These are phyloP conservation scores for Phaeosphaeria sp. DNA, from an alignment of 2,329 filamentous ascomycete species.

Conservation along the genomic window DNA sequence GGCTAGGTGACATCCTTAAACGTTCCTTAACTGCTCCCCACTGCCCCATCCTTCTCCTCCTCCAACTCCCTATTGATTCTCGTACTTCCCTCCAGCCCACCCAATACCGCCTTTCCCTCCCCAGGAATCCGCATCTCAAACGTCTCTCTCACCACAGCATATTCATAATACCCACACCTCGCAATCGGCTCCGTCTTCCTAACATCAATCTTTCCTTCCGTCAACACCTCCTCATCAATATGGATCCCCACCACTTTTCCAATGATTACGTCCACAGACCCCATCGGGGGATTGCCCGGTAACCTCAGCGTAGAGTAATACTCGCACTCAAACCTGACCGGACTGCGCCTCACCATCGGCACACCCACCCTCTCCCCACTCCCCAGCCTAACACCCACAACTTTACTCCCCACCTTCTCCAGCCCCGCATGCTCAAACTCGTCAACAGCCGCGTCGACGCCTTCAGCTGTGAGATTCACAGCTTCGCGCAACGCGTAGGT, in stretches of 20 bases:
- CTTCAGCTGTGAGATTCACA: slow-evolving; percentile 63
- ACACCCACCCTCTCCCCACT: slow-evolving; percentile 32
- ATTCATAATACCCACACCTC: slow-evolving; percentile 66
- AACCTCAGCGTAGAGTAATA: slow-evolving; percentile 62
- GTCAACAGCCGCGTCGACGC: slow-evolving; percentile 58
- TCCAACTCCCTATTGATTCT: slow-evolving; percentile 27
- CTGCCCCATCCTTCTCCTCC: background rate
- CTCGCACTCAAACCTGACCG: slow-evolving; percentile 66
- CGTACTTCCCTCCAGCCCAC: slow-evolving; percentile 39
- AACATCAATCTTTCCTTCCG: slow-evolving; percentile 63
- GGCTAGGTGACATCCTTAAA: too few species aligned
- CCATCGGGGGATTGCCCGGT: slow-evolving; percentile 65
- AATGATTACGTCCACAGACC: slow-evolving; percentile 64
- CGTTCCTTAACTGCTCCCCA: background rate
- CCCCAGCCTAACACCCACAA: slow-evolving; percentile 39
- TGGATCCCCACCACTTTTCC: slow-evolving; percentile 65
- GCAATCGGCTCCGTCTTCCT: slow-evolving; percentile 66
- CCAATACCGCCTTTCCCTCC: slow-evolving; percentile 29
- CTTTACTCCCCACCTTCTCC: slow-evolving; percentile 54
- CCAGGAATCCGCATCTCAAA: slow-evolving; percentile 66
- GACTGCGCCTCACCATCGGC: slow-evolving; percentile 62
- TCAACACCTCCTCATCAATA: slow-evolving; percentile 62
- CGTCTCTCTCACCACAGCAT: slow-evolving; percentile 61
- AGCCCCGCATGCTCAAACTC: slow-evolving; percentile 62
- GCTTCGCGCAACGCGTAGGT: slow-evolving; percentile 63